phyloP scores from a whole-genome alignment of 768 basidiomycete species.

The Lactifluus hygrophoroides region DNA sequence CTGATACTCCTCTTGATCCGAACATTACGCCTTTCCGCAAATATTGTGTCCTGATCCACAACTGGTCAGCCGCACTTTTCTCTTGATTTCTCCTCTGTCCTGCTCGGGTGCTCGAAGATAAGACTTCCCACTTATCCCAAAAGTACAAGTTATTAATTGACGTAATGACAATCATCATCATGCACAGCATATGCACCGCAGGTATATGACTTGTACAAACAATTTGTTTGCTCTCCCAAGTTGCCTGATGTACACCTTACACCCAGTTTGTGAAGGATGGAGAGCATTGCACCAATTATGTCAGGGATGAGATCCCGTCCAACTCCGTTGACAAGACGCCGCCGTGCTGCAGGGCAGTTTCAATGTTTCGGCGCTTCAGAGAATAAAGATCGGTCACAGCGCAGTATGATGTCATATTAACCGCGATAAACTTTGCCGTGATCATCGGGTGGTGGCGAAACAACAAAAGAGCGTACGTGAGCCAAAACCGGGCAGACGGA shows the following conservation, averaged over 20 bases:
- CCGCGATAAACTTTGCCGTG: not conserved
- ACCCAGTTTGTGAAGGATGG: not conserved
- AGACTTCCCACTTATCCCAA: too few species aligned
- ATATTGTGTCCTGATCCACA: not conserved
- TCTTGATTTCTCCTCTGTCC: not conserved
- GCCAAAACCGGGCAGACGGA: not conserved
- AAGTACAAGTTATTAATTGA: too few species aligned
- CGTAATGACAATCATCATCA: too few species aligned
- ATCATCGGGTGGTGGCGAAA: not conserved
- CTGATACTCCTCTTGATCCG: not conserved
- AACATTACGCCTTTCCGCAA: constrained; percentile 2
- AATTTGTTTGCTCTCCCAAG: too few species aligned
- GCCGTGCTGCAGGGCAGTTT: not conserved
- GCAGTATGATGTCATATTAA: not conserved
- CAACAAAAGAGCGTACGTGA: not conserved
- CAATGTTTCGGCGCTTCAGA: not conserved
- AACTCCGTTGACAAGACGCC: not conserved
- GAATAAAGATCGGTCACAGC: not conserved
- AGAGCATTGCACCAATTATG: not conserved
- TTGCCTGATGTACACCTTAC: not conserved
- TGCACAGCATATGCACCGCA: too few species aligned
- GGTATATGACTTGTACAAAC: too few species aligned
- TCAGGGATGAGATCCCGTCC: not conserved
- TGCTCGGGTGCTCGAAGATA: too few species aligned
- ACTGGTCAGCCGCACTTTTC: not conserved